Base-by-base conservation (phyloP, 257 asterid species). In the Petrea volubilis region DNA sequence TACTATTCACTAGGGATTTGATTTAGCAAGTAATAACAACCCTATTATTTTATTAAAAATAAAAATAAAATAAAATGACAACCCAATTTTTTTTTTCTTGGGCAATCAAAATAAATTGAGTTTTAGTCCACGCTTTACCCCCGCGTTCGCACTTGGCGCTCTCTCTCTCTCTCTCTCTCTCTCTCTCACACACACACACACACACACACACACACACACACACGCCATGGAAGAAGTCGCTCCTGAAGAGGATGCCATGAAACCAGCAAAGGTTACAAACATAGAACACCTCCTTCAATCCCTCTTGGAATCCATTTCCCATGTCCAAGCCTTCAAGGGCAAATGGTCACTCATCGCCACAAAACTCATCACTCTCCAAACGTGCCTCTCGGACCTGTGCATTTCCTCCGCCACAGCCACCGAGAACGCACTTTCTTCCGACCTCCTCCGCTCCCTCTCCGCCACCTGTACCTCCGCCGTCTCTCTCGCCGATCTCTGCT, bases 311-410 rank as follows among this genome's bases (percentile, higher is more conserved):
- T 83, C 96, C 21, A 66, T 79, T 38, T 59, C 76, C 7, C 65
- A 68, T 11, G 79, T 81, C 15, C 86, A 81, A 38, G 78, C 82
- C 61, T 87, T 87, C 73, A 89, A 75, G 67, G 78, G 80, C 1
- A 89, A 89, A 81, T 89, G 96, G 96, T 74, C 89, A 9, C 25
- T 67, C 31, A 70, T 86, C 43, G 29, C 69, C 12, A 28, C 80
- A 11, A 89, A 89, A 59, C 82, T 89, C 76, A 60, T 66, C 44
- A 60, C 82, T 11, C 86, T 89, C 2, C 82, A 81, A 6, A 43
- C 83, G 51, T 80, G 71, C 29, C 80, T 89, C 47, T 59, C 77
- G 18, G 77, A 78, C 58, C 70, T 82, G n/a, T 79, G 75, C 1
- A 17, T 34, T 17, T 40, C 60, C 4, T 21, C 78, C 1, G 46